Evolutionary conservation across 352 stramenopile species (phyloP), one percentile per base, ranked within the genome.

Genomic region (Phytophthora colocasiae): DNA sequence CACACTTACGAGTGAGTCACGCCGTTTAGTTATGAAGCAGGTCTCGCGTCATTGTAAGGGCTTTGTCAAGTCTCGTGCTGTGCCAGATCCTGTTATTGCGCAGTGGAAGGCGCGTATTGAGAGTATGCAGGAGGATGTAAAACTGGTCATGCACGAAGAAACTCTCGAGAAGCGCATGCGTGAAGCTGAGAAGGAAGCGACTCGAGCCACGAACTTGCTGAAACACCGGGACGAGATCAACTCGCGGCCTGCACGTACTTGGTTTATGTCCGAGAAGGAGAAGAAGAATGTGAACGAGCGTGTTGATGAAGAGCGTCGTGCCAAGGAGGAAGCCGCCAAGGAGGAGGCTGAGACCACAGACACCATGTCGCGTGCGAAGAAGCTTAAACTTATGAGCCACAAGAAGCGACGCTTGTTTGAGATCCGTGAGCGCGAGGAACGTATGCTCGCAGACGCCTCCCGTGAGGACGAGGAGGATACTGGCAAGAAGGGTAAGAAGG

Each of bases 1-100:
- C 46, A 97, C 92, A 47, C 85, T 97, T 27, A 97, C 90, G 60
- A 96, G 90, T 32, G 94, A 98, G 69, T 87, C 81, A 14, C 81
- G 94, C 9, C 89, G 95, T 71, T 72, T 97, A 48, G 76, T 98
- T 36, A 98, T 98, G 91, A 98, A 98, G 78, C 91, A 98, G 60
- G 80, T 98, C 22, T 90, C 86, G 17, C 87, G 89, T 43, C 89
- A 96, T 58, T 96, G 89, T 71, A 76, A 93, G 38, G 89, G 89
- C 12, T 96, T 95, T 47, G 89, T 98, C 53, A 97, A 97, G 79
- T 96, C 82, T 57, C 87, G 93, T 17, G 88, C 91, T 6, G 92
- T 97, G 52, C 91, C 91, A 1, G 88, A 96, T 40, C 70, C 86
- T 2, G 91, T 97, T 24, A 97, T 97, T 53, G 71, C 83, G 32